Conservation (phyloP, 805 yeast genomes). For the Hanseniaspora vineae region DNA sequence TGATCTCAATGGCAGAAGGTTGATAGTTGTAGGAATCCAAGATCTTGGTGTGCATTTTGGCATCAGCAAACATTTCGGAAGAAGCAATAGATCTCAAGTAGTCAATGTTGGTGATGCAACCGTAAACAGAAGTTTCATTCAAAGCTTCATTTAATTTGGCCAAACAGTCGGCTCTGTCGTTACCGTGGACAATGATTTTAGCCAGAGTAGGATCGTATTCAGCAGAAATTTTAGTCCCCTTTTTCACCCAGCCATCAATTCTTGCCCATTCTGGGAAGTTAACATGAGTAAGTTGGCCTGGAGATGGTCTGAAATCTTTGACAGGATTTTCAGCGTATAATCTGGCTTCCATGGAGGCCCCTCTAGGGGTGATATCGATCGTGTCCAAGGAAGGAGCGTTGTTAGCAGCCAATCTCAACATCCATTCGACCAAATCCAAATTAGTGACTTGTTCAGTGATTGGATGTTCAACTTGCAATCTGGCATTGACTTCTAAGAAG, state of each 20-base stretch:
- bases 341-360: slow-evolving; percentile 95
- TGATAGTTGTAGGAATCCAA: slow-evolving; percentile 68
- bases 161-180: slow-evolving; percentile 76
- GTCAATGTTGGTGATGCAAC: slow-evolving; percentile 83
- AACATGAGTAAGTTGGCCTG: slow-evolving; percentile 84
- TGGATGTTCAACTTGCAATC: slow-evolving; percentile 96
- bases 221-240: slow-evolving; percentile 78
- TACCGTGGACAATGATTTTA: slow-evolving; percentile 90
- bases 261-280: slow-evolving; percentile 84
- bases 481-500: slow-evolving; percentile 90
- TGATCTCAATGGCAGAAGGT: slow-evolving; percentile 75
- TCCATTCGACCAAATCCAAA: slow-evolving; percentile 91
- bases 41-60: slow-evolving; percentile 76
- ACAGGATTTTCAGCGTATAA: slow-evolving; percentile 95
- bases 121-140: slow-evolving; percentile 75
- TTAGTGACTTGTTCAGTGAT: slow-evolving; percentile 94
- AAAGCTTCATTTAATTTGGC: slow-evolving; percentile 65
- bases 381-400: slow-evolving; percentile 63
- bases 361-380: slow-evolving; percentile 46
- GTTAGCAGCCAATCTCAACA: slow-evolving; percentile 85
- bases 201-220: slow-evolving; percentile 96
- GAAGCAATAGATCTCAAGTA: slow-evolving; percentile 77
- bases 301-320: slow-evolving; percentile 89
- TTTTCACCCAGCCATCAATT: slow-evolving; percentile 86
- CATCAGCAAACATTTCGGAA: slow-evolving; percentile 72